Evolutionary conservation across 1,284 basidiomycete genomes (phyloP), one percentile per base, ranked within the genome.

Genomic region (Sporisorium scitamineum): DNA sequence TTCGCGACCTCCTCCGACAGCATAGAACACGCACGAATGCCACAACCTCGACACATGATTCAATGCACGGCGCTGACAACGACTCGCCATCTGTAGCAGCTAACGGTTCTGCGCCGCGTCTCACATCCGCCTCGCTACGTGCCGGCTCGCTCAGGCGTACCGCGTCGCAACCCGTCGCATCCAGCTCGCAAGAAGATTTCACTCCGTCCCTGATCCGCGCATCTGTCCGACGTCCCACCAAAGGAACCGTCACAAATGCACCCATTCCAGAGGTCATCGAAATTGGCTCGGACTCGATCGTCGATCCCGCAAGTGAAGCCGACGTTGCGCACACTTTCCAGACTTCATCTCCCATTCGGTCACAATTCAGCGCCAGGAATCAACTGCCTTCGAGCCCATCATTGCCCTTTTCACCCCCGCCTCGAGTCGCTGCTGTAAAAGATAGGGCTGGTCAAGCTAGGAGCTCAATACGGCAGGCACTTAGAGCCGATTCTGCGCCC

Each of bases 131-230:
- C 13, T 59, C 62, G 0, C 22, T n/a, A 22, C 59, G 67, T 1
- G 53, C 67, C 18, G 67, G 67, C 27, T 63, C 67, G 24, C 53
- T 75, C 13, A 32, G 72, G 14, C 68, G 73, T 9, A 68, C 61
- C 34, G 57, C 58, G 3, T 76, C 73, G 1, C 73, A 70, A 26
- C 64, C 73, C 29, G 29, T 41, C 1, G 45, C 54, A 1, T 51
- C 61, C 20, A 65, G 62, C 62, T 70, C 71, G n/a, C 71, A 74
- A 27, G 61, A 70, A 16, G 50, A 65, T 5, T 58, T 64, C n/a
- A 55, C 63, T 20, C 52, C 63, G n/a, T 63, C 56, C 32, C 68
- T 24, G 16, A 39, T 45, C 20, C 48, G 54, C 48, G 20, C 44
- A 26, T 41, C 56, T 8, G 14, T 52, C n/a, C 37, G 67, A 13